phyloP scores from a whole-genome alignment of 306 rosid genomes.

The Malus sieversii region DNA sequence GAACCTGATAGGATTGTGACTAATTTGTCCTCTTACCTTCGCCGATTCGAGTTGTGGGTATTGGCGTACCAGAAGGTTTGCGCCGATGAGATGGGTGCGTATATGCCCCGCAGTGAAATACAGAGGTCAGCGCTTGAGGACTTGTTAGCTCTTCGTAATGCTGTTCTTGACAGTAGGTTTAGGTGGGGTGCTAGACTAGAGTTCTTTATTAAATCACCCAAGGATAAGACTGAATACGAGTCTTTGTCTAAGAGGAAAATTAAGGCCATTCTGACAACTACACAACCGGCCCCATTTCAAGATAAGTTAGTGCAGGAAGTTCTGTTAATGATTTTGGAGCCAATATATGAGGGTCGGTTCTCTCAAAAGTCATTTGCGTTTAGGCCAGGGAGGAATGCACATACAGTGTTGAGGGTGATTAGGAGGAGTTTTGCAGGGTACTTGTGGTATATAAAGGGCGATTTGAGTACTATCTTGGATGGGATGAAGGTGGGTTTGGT shows the following conservation, averaged over 20 bases:
- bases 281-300: constrained; percentile 77
- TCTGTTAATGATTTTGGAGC: constrained; percentile 69
- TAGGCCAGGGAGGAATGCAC: constrained; percentile 75
- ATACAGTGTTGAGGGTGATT: constrained; percentile 68
- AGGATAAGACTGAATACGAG: constrained; percentile 61
- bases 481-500: constrained; percentile 74
- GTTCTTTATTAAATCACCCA: constrained; percentile 57
- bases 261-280: constrained; percentile 61
- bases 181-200: constrained; percentile 81
- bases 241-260: constrained; percentile 76
- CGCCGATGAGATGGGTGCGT: constrained; percentile 79
- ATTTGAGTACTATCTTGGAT: constrained; percentile 71
- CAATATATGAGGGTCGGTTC: constrained; percentile 70
- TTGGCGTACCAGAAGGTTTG: constrained; percentile 80
- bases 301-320: constrained; percentile 85
- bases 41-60: constrained; percentile 80
- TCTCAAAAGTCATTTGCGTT: constrained; percentile 61
- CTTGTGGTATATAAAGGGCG: constrained; percentile 84
- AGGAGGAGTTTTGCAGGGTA: constrained; percentile 80
- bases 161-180: constrained; percentile 71
- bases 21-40: constrained; percentile 56
- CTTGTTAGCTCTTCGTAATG: constrained; percentile 73
- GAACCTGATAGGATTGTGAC: constrained; percentile 52
- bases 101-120: constrained; percentile 56
- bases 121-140: constrained; percentile 53